These are phyloP conservation scores for Neophaeococcomyces aloes DNA, from an alignment of 2,329 filamentous ascomycete species.

Conservation along the genomic window DNA sequence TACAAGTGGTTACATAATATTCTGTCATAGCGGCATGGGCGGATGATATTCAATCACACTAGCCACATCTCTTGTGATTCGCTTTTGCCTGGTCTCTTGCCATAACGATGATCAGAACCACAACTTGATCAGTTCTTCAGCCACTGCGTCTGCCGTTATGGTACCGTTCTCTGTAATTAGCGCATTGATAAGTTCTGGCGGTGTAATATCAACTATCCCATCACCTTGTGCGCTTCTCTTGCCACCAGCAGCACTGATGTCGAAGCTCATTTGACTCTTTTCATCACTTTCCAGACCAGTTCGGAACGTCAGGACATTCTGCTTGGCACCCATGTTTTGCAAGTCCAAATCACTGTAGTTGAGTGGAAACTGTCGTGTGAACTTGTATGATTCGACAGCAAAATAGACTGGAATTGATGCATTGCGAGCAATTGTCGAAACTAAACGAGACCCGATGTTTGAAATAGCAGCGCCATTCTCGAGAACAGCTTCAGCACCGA, in stretches of 20 bases:
- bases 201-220: conserved; percentile 40
- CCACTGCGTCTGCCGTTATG: conserved; percentile 53
- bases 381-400: conserved; percentile 92
- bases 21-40: no score
- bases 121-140: conserved; percentile 58
- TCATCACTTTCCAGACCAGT: conserved; percentile 38
- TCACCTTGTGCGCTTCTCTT: conserved; percentile 26
- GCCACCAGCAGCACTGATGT: conserved; percentile 37
- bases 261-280: conserved; percentile 18
- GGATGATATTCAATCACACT: no score
- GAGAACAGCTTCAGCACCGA: conserved; percentile 71
- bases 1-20: no score
- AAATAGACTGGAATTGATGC: conserved; percentile 75
- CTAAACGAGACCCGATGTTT: conserved; percentile 74
- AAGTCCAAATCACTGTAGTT: conserved; percentile 30
- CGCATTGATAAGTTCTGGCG: conserved; percentile 52
- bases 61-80: background rate
- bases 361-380: conserved; percentile 75
- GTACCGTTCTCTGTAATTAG: conserved; percentile 57
- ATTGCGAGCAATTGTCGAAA: conserved; percentile 67
- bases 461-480: conserved; percentile 91
- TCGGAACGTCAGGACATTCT: conserved; percentile 65
- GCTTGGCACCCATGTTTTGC: conserved; percentile 57
- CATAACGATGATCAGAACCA: conserved; percentile 31
- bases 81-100: conserved; percentile 9